These are phyloP conservation scores for Aspergillus carlsbadensis DNA, from an alignment of 495 filamentous ascomycete genomes.

Conservation along the genomic window DNA sequence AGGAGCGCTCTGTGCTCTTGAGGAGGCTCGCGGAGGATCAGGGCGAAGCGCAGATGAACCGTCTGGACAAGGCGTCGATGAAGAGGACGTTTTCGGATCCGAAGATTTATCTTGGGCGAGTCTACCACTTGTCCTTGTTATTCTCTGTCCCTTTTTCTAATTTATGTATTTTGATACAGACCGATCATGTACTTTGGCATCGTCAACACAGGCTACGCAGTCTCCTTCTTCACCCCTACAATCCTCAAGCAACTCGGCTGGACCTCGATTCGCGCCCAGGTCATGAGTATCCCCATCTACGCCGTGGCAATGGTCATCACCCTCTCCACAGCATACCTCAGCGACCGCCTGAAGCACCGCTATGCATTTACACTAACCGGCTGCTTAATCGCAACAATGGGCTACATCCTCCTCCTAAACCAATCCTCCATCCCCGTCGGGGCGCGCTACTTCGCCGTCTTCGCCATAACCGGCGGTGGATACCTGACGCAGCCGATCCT, in stretches of 20 bases:
- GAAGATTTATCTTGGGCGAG: conserved; percentile 55
- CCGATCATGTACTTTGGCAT: conserved; percentile 51
- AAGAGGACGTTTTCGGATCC: conserved; percentile 50
- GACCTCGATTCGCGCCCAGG: conserved; percentile 48
- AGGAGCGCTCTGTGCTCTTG: conserved; percentile 44
- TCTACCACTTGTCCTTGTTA: background rate
- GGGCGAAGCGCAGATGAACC: conserved; percentile 47
- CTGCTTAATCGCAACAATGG: conserved; percentile 44
- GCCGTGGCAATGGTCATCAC: conserved; percentile 47
- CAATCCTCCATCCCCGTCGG: conserved; percentile 34
- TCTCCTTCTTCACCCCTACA: conserved; percentile 55
- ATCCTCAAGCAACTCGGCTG: conserved; percentile 58
- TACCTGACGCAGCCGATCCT: conserved; percentile 46
- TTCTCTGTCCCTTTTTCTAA: background rate
- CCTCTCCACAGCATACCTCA: conserved; percentile 41
- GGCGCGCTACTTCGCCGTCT: conserved; percentile 51
- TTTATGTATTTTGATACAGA: conserved; percentile 13
- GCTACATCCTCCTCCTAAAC: conserved; percentile 50
- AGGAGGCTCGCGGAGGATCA: conserved; percentile 43
- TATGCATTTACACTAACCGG: conserved; percentile 52
- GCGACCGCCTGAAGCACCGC: conserved; percentile 49
- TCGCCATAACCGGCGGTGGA: conserved; percentile 45
- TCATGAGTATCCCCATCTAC: conserved; percentile 58
- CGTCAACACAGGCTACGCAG: conserved; percentile 50
- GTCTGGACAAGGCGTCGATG: conserved; percentile 42